Percentiles rank a stretch among this genome's conserved stretches.
Evolutionary conservation across 129 eudicot genomes (phyloP).

Genomic region (Escallonia rubra): DNA sequence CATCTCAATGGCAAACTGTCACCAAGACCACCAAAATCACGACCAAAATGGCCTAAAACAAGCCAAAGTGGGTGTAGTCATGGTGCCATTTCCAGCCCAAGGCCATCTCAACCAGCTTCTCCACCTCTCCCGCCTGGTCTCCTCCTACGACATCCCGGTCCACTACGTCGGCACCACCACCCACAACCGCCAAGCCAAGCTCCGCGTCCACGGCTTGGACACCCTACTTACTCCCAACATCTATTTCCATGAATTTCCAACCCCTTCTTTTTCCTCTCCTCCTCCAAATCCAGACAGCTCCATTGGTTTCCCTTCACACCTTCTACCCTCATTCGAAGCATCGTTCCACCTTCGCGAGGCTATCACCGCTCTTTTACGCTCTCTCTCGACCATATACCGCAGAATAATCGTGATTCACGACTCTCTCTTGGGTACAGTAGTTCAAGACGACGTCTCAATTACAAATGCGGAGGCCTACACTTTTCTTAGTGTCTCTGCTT

Average conservation of each 20-base stretch:
- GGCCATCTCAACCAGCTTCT: conserved; percentile 87
- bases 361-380: conserved; percentile 4
- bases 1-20: too few species aligned
- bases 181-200: conserved; percentile 10
- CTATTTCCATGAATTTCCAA: conserved; percentile 57
- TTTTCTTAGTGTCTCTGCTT: conserved; percentile 21
- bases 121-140: conserved; percentile 66
- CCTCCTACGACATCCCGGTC: conserved; percentile 50
- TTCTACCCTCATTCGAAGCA: conserved; percentile 40
- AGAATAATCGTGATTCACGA: conserved; percentile 41
- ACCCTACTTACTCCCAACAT: conserved; percentile 22
- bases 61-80: conserved; percentile 40
- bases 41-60: not conserved
- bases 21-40: too few species aligned
- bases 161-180: conserved; percentile 55
- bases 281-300: conserved; percentile 42
- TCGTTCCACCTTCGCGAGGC: conserved; percentile 36
- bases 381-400: conserved; percentile 14
- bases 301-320: conserved; percentile 46
- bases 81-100: conserved; percentile 75
- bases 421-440: conserved; percentile 28
- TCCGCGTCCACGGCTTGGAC: conserved; percentile 42
- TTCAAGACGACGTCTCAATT: conserved; percentile 31
- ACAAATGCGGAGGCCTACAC: conserved; percentile 51
- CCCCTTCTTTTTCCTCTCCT: conserved; percentile 37